Evolutionary conservation across 352 stramenopile genomes (phyloP).

Genomic region (Globisporangium iwayamae): DNA sequence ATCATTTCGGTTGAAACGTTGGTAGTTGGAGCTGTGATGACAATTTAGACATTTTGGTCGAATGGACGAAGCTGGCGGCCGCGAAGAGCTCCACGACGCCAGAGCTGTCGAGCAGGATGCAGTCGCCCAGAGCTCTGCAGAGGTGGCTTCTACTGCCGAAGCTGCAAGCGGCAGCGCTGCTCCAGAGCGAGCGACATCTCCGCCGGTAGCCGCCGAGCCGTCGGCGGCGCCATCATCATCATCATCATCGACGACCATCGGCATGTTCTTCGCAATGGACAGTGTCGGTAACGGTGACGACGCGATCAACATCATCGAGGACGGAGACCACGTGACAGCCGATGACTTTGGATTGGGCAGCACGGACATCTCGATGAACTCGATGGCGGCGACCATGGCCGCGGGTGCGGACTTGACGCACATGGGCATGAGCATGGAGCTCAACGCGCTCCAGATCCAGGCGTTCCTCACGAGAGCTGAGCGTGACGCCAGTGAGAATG

Average conservation of each 20-base stretch:
- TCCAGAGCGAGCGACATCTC: not conserved
- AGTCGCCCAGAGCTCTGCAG: not conserved
- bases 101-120: not conserved
- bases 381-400: slow-evolving; percentile 27
- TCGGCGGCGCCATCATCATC: not conserved
- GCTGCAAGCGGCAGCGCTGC: no score
- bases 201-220: not conserved
- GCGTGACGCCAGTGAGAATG: slow-evolving; percentile 8
- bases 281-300: slow-evolving; percentile 13
- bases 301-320: slow-evolving; percentile 44
- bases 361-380: slow-evolving; percentile 41
- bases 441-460: slow-evolving; percentile 52
- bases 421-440: slow-evolving; percentile 60
- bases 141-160: not conserved
- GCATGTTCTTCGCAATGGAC: slow-evolving; percentile 22
- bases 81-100: not conserved
- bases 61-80: not conserved
- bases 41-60: not conserved
- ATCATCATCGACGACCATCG: not conserved
- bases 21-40: no score
- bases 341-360: slow-evolving; percentile 46
- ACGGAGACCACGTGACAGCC: slow-evolving; percentile 43
- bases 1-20: no score
- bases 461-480: slow-evolving; percentile 42
- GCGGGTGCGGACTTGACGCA: slow-evolving; percentile 30